Base-by-base conservation (phyloP, 1,284 basidiomycete genomes). In the Pisolithus thermaeus region DNA sequence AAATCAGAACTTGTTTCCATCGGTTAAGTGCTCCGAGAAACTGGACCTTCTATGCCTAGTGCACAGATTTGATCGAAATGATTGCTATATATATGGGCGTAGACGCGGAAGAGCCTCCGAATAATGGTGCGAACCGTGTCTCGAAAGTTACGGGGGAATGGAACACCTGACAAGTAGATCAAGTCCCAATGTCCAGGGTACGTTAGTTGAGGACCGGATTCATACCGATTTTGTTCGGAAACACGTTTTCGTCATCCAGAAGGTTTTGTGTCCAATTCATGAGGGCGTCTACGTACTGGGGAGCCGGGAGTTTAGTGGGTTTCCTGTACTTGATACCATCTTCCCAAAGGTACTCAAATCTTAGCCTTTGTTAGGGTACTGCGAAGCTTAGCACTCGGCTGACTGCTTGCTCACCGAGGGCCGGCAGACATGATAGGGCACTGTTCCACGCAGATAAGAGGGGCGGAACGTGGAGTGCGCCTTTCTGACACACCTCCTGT, bases 1-100 rank as follows among this genome's bases (percentile, higher is more conserved):
- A 40, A 20, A 11, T 35, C 18, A 22, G n/a, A 22, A 25, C 22
- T 16, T 38, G 18, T 23, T 35, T 12, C 32, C 32, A 12, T 12
- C 32, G 1, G 32, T 14, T 8, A 16, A 3, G 28, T 4, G 23
- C 23, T 28, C 47, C 14, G 30, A 18, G 36, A 49, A 22, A 25
- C 59, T 75, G 48, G 58, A 96, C 94, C 94, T 81, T 99, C 97
- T 55, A 99, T 97, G 14, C 94, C 94, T 46, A 99, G 74, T 7
- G 96, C 97, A 69, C 96, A 99, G 55, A 99, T 92, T 65, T 98
- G 96, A 62, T 98, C 96, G 70, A 99, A 99, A 72, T 99, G 97
- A 62, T 95, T 95, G 77, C 96, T 97, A 76, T 99, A 99, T 63
- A 99, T 86, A 70, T 99, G 97, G 22, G 95, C 97, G 66, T 99